These are phyloP conservation scores for Solanum rostratum DNA, from an alignment of 257 asterid genomes.

Conservation along the genomic window DNA sequence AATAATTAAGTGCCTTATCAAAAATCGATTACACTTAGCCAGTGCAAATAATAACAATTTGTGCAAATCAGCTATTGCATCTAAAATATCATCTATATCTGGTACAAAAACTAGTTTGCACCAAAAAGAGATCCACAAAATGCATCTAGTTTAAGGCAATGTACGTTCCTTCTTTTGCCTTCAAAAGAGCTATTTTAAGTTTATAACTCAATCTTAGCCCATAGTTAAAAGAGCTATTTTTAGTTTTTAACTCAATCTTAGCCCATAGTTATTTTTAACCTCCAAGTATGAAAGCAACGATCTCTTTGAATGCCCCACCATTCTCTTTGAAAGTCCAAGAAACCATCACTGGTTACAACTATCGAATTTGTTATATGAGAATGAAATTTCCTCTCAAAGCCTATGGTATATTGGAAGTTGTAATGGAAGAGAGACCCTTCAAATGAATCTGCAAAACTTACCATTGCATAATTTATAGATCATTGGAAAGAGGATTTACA, in stretches of 20 bases:
- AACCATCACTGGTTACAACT: not conserved
- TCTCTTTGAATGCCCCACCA: not conserved
- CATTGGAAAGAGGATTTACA: not conserved
- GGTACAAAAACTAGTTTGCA: not conserved
- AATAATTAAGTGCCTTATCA: too few relatives aligned
- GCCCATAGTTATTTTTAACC: not conserved
- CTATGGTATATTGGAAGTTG: not conserved
- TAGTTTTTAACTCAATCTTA: too few relatives aligned
- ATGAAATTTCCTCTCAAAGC: not conserved
- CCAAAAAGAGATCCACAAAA: not conserved
- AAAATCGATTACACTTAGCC: too few relatives aligned
- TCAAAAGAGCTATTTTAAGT: not conserved
- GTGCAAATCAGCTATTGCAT: too few relatives aligned
- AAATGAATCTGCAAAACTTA: not conserved
- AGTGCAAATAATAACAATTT: too few relatives aligned
- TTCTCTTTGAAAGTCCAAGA: not conserved
- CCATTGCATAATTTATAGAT: not conserved
- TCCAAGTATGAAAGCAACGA: not conserved
- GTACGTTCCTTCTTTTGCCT: not conserved
- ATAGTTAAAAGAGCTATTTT: too few relatives aligned
- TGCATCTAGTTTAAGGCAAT: not conserved
- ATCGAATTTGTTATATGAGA: not conserved
- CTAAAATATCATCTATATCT: not conserved
- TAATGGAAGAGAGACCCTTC: not conserved
- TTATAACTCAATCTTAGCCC: not conserved